These are phyloP conservation scores for Lithospermum erythrorhizon DNA, from an alignment of 257 asterid genomes.

Conservation along the genomic window DNA sequence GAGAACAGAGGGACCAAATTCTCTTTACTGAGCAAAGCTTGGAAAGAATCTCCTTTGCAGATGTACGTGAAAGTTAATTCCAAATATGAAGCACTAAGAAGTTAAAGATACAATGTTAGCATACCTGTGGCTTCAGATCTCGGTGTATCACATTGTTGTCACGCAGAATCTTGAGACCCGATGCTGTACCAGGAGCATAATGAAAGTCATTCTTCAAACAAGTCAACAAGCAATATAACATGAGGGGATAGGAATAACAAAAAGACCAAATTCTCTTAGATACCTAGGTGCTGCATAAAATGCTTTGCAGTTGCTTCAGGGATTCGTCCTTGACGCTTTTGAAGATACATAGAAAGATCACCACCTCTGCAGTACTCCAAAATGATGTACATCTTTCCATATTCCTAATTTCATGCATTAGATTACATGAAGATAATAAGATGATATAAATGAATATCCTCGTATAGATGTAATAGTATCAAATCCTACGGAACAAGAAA, in stretches of 20 bases:
- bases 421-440: conserved; percentile 5
- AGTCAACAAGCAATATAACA: conserved; percentile 4
- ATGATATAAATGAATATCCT: too few species aligned
- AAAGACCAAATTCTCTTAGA: neutral
- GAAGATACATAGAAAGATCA: conserved; percentile 74
- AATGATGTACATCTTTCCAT: conserved; percentile 74
- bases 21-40: too few species aligned
- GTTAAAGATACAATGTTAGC: neutral
- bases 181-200: conserved; percentile 38
- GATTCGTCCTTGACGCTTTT: conserved; percentile 59
- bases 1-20: too few species aligned
- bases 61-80: too few species aligned
- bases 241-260: neutral
- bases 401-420: conserved; percentile 45
- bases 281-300: conserved; percentile 92
- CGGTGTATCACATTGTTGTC: conserved; percentile 81
- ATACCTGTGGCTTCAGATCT: conserved; percentile 94
- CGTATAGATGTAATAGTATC: too few species aligned
- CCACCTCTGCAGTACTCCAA: conserved; percentile 96
- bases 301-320: conserved; percentile 82
- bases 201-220: conserved; percentile 7
- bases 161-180: conserved; percentile 83
- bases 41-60: too few species aligned
- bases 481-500: too few species aligned
- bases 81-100: neutral